phyloP scores from a whole-genome alignment of 768 basidiomycete genomes.

The Boletus subparvulus region DNA sequence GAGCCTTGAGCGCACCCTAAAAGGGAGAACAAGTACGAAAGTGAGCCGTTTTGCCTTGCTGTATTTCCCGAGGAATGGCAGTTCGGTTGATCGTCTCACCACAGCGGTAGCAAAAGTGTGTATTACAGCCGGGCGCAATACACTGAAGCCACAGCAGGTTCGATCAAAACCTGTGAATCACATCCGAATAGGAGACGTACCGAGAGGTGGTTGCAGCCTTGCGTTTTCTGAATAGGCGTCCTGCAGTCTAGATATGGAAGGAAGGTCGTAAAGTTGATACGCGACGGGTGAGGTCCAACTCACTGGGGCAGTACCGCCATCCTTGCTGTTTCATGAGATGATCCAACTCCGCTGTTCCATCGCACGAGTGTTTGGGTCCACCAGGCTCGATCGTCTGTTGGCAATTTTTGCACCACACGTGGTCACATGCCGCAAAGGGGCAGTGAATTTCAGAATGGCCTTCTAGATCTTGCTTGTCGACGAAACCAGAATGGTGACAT shows the following conservation, averaged over 20 bases:
- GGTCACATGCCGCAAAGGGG: conserved; percentile 46
- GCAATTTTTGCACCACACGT: conserved; percentile 63
- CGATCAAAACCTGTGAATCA: not conserved
- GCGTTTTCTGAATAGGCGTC: conserved; percentile 50
- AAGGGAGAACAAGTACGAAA: conserved; percentile 31
- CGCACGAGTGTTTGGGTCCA: conserved; percentile 54
- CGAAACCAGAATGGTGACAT: conserved; percentile 49
- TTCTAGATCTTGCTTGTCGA: conserved; percentile 50
- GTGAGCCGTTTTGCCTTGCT: conserved; percentile 32
- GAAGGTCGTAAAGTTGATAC: not conserved
- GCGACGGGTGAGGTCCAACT: conserved; percentile 2
- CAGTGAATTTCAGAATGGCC: conserved; percentile 44
- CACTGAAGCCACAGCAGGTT: conserved; percentile 36
- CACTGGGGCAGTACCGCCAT: conserved; percentile 65
- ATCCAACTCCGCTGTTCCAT: conserved; percentile 53
- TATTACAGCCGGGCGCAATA: conserved; percentile 56
- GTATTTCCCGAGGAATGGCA: conserved; percentile 34
- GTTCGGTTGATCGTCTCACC: conserved; percentile 46
- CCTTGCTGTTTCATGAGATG: conserved; percentile 50
- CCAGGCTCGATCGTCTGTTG: conserved; percentile 38
- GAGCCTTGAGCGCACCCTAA: conserved; percentile 6
- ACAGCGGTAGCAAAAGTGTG: conserved; percentile 55
- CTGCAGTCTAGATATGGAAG: conserved; percentile 36
- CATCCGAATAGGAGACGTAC: conserved; percentile 33
- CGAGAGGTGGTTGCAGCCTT: conserved; percentile 60